phyloP scores from a whole-genome alignment of 257 asterid genomes.

The Solanum stenotomum region DNA sequence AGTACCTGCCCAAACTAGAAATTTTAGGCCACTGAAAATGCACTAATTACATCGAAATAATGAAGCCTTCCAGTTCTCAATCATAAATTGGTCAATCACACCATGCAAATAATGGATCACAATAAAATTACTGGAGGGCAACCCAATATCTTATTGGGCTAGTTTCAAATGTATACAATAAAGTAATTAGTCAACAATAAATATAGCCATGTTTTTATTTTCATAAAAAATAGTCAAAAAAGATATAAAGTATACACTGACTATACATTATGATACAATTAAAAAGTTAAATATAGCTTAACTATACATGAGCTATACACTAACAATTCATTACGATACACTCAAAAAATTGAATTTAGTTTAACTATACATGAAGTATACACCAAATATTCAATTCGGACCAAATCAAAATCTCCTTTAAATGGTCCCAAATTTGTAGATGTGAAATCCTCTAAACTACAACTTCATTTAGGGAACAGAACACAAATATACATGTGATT shows the following conservation, averaged over 20 bases:
- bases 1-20: conserved; percentile 48
- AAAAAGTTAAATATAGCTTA: neutral
- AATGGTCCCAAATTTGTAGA: neutral
- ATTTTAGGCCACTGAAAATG: conserved; percentile 4
- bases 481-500: neutral
- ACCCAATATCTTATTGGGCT: neutral
- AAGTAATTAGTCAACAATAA: neutral
- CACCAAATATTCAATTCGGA: neutral
- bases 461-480: neutral
- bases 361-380: neutral
- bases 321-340: neutral
- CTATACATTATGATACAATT: neutral
- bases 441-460: neutral
- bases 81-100: neutral
- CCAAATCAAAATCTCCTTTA: neutral
- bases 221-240: neutral
- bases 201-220: neutral
- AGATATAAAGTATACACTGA: neutral
- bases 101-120: neutral
- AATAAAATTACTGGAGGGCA: neutral
- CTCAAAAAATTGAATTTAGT: neutral
- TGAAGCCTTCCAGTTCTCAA: neutral
- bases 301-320: neutral
- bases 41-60: neutral
- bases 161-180: neutral